A percentile compares a stretch with the other conserved stretches of the same genome.
Conservation (phyloP, 495 filamentous ascomycete genomes). For the Tuber calosporum region DNA sequence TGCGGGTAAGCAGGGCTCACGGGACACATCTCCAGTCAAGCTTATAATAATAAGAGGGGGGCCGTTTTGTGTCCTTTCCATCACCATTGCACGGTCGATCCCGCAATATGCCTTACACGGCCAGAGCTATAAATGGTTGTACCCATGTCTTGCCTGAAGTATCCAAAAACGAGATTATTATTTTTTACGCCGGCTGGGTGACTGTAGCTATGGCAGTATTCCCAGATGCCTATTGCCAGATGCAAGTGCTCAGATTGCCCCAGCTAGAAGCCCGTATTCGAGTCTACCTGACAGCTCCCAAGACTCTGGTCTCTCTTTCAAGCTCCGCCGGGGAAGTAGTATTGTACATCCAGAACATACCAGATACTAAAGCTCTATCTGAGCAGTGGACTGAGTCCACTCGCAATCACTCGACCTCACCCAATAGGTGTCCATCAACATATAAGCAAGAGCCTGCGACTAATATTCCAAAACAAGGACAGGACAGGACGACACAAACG, state of each 20-base stretch:
- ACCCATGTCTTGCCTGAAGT: no score
- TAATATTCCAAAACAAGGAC: neutral
- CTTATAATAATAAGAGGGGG: neutral
- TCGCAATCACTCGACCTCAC: neutral
- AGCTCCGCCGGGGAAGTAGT: neutral
- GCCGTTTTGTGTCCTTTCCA: neutral
- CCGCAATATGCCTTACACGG: neutral
- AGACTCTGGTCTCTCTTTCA: neutral
- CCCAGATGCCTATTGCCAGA: no score
- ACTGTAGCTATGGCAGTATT: no score
- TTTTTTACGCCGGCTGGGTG: no score
- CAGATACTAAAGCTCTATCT: neutral
- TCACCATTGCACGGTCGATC: neutral
- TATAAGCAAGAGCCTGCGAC: neutral
- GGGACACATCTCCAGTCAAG: neutral
- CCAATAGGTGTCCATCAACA: neutral
- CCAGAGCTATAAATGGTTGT: no score
- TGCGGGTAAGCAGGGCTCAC: neutral
- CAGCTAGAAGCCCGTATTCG: neutral
- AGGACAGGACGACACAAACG: no score
- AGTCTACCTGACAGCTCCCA: neutral
- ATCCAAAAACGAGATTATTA: no score
- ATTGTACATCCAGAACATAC: neutral
- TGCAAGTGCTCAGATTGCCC: no score
- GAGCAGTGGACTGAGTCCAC: neutral